phyloP scores from a whole-genome alignment of 2,329 filamentous ascomycete genomes.

The Corinectria fuckeliana region DNA sequence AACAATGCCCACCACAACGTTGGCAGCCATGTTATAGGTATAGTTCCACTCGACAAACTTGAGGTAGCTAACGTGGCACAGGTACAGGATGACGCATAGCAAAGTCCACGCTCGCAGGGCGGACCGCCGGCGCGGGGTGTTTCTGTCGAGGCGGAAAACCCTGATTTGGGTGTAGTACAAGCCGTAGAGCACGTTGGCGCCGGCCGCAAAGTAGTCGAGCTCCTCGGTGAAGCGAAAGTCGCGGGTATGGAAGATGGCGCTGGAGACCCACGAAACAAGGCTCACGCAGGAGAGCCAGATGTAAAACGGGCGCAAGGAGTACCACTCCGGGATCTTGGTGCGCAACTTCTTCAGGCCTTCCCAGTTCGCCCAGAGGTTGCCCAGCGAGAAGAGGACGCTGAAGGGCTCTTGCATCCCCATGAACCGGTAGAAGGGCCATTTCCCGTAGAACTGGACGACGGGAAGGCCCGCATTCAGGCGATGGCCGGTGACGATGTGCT shows the following conservation, averaged over 20 bases:
- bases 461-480: slow-evolving; percentile 71
- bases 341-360: slow-evolving; percentile 76
- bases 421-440: slow-evolving; percentile 95
- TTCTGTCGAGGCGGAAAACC: slow-evolving; percentile 80
- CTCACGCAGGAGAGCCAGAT: slow-evolving; percentile 80
- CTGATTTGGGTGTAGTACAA: slow-evolving; percentile 85
- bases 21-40: slow-evolving; percentile 97
- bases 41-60: slow-evolving; percentile 92
- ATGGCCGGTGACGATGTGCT: slow-evolving; percentile 83
- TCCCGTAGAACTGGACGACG: slow-evolving; percentile 93
- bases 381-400: slow-evolving; percentile 88
- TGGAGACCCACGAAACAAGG: slow-evolving; percentile 83
- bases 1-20: slow-evolving; percentile 79
- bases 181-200: slow-evolving; percentile 88
- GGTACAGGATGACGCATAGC: slow-evolving; percentile 74
- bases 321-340: slow-evolving; percentile 71
- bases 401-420: slow-evolving; percentile 95
- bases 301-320: slow-evolving; percentile 83
- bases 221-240: slow-evolving; percentile 89
- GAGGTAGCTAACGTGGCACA: slow-evolving; percentile 80
- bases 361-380: slow-evolving; percentile 89
- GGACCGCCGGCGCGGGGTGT: slow-evolving; percentile 49
- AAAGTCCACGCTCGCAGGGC: slow-evolving; percentile 77
- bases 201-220: slow-evolving; percentile 94
- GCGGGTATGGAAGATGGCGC: slow-evolving; percentile 89